phyloP scores from a whole-genome alignment of 257 asterid genomes.

The Ajuga chamaepitys region DNA sequence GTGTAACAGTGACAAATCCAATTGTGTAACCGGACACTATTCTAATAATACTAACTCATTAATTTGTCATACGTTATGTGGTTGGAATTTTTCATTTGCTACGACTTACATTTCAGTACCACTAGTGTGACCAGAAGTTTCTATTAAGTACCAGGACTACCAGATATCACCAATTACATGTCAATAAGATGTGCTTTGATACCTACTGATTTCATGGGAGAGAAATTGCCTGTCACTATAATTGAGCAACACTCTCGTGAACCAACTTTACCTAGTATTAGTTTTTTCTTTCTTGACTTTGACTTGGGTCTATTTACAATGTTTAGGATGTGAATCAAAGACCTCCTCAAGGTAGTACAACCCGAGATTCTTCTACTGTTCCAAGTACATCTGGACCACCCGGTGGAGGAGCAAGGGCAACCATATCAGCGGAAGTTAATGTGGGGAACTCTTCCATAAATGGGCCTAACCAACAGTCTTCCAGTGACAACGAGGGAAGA shows the following conservation, averaged over 20 bases:
- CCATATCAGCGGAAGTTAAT: slow-evolving; percentile 26
- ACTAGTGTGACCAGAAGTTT: not conserved
- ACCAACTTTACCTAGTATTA: too few species aligned
- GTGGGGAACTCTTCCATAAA: slow-evolving; percentile 23
- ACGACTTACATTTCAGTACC: not conserved
- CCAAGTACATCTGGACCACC: slow-evolving; percentile 32
- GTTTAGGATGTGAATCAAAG: slow-evolving; percentile 49
- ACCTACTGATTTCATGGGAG: not conserved
- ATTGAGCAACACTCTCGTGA: not conserved
- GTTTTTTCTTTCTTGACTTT: slow-evolving; percentile 11
- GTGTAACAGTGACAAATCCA: not conserved
- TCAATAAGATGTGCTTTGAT: not conserved
- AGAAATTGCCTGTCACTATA: not conserved
- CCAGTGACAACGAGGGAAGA: slow-evolving; percentile 43
- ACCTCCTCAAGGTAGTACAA: slow-evolving; percentile 28
- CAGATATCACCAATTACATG: not conserved
- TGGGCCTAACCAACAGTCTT: slow-evolving; percentile 39
- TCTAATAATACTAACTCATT: not conserved
- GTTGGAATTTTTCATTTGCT: not conserved
- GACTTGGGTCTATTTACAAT: slow-evolving; percentile 12
- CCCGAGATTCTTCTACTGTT: slow-evolving; percentile 26
- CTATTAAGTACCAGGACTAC: not conserved
- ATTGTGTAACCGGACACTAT: not conserved
- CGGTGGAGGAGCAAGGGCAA: slow-evolving; percentile 28
- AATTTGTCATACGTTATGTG: not conserved